Percentiles rank a stretch among this genome's conserved stretches.
phyloP scores from a whole-genome alignment of 2,329 filamentous ascomycete species.

The Thielaviopsis ethacetica region DNA sequence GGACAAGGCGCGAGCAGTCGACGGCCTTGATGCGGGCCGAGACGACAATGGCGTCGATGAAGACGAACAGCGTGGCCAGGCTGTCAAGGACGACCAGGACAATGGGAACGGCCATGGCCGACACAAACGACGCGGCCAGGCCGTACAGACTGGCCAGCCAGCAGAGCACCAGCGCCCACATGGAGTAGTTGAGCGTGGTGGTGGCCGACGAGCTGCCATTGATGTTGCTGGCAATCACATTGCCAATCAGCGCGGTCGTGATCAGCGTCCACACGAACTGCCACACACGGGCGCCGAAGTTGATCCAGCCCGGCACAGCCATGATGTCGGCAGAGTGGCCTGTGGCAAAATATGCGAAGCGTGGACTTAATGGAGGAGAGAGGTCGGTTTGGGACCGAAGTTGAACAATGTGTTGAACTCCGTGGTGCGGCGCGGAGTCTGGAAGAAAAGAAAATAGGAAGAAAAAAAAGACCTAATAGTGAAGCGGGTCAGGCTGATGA shows the following conservation, averaged over 20 bases:
- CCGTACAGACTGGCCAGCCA: conserved; percentile 52
- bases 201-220: conserved; percentile 25
- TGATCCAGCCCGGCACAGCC: conserved; percentile 23
- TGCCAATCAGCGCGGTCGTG: conserved; percentile 39
- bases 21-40: conserved; percentile 51
- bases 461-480: not conserved
- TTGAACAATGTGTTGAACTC: too few species aligned
- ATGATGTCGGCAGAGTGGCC: conserved; percentile 14
- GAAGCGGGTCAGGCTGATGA: not conserved
- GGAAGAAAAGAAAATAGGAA: not conserved
- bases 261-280: conserved; percentile 37
- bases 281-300: conserved; percentile 27
- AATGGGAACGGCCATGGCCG: conserved; percentile 33
- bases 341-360: too few species aligned
- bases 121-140: conserved; percentile 37
- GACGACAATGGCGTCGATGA: conserved; percentile 54
- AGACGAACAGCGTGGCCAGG: conserved; percentile 48
- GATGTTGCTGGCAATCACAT: conserved; percentile 36
- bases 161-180: conserved; percentile 52
- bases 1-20: conserved; percentile 43
- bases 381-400: too few species aligned
- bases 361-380: not conserved
- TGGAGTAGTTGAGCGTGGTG: conserved; percentile 43
- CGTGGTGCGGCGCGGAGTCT: not conserved
- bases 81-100: conserved; percentile 39